Conservation (phyloP, 2,329 filamentous ascomycete species). For the Plectosphaerella cucumerina region DNA sequence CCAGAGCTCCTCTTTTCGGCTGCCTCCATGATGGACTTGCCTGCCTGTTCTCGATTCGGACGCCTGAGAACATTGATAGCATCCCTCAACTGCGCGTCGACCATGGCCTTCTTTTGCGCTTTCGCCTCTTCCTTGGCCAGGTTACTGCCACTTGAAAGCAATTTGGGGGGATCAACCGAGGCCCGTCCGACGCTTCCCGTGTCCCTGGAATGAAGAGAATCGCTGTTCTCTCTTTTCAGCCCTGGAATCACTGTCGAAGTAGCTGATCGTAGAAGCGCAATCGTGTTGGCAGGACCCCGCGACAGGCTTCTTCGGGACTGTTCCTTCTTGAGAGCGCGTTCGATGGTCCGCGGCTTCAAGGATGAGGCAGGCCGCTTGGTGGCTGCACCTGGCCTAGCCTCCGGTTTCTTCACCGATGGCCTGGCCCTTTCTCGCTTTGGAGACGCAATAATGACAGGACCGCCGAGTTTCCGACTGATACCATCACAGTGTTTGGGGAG, state of each 20-base stretch:
- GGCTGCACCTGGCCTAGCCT: conserved; percentile 47
- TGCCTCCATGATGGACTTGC: conserved; percentile 62
- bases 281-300: conserved; percentile 51
- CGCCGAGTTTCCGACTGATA: conserved; percentile 73
- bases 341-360: conserved; percentile 48
- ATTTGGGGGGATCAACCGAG: conserved; percentile 35
- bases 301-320: conserved; percentile 49
- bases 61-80: conserved; percentile 72
- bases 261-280: conserved; percentile 64
- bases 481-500: conserved; percentile 67
- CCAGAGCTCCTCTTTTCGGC: conserved; percentile 56
- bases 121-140: conserved; percentile 51
- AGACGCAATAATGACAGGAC: conserved; percentile 57
- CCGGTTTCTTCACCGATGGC: conserved; percentile 34
- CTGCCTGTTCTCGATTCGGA: conserved; percentile 68
- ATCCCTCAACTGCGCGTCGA: conserved; percentile 67
- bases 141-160: conserved; percentile 37
- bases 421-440: conserved; percentile 46
- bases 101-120: conserved; percentile 59
- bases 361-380: conserved; percentile 40
- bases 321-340: conserved; percentile 60
- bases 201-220: conserved; percentile 47
- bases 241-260: conserved; percentile 57
- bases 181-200: conserved; percentile 35
- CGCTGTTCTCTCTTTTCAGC: conserved; percentile 66